Evolutionary conservation across 345 rosid species (phyloP).

Genomic region (Jatropha curcas): DNA sequence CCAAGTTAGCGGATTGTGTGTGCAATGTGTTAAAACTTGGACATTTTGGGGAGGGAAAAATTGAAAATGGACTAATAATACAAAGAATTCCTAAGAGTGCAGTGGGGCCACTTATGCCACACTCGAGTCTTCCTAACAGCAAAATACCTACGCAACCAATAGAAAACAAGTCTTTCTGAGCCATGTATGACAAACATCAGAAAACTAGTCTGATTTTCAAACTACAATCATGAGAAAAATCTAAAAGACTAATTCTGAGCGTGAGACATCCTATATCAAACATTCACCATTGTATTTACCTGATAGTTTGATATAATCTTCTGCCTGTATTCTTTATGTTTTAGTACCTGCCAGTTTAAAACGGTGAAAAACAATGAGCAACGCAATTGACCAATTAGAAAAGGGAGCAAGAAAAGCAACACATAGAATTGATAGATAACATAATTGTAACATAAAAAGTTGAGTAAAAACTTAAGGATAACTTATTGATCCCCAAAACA

Average conservation of each 20-base stretch:
- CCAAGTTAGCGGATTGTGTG: background rate
- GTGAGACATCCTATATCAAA: background rate
- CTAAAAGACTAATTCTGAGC: background rate
- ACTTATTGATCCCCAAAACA: background rate
- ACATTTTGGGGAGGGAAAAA: background rate
- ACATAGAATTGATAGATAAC: background rate
- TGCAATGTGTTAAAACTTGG: background rate
- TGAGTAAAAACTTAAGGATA: background rate
- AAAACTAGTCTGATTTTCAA: background rate
- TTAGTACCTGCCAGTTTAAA: constrained; percentile 23
- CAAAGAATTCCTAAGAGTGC: background rate
- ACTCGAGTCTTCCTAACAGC: background rate
- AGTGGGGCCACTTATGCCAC: background rate
- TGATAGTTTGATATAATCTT: constrained; percentile 29
- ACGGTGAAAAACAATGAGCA: background rate
- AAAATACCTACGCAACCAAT: background rate
- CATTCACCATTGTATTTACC: constrained; percentile 13
- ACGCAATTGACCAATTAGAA: background rate
- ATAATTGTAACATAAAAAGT: background rate
- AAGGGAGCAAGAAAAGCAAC: background rate
- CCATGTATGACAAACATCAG: background rate
- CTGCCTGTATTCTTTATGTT: constrained; percentile 32
- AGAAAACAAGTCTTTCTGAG: background rate
- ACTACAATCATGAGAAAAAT: background rate
- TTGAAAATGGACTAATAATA: background rate